Base-by-base conservation (phyloP, 257 asterid species). In the Haberlea rhodopensis region DNA sequence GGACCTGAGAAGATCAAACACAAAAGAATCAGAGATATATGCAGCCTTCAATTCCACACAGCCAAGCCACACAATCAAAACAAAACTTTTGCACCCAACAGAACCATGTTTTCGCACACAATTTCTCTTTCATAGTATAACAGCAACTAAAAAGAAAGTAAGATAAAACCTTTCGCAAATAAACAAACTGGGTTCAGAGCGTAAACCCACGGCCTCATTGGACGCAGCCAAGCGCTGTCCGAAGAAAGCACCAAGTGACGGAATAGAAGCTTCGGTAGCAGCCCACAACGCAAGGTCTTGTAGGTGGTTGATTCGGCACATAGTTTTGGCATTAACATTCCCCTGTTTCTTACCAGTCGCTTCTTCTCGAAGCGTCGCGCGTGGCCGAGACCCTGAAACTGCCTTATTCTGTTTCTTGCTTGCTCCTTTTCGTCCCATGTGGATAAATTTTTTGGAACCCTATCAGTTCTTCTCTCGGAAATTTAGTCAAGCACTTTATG, bases 151-250 rank as follows among this genome's bases (percentile, higher is more conserved):
- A n/a, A n/a, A 69, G 5, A 1, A 16, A 1, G 51, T 58, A 70
- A 63, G 51, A 69, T 31, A 0, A 24, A 24, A 92, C 98, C 96
- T 85, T 75, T 84, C 86, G 45, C 97, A 92, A 57, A 76, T 37
- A 71, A 87, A 85, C 16, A 72, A 34, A 6, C 83, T 65, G 0
- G 88, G 82, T 63, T 87, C 91, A 4, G 79, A 61, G n/a, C 84
- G 78, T 51, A 81, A 59, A 28, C 79, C 89, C 75, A 80, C 63
- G 16, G 82, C 83, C 65, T 89, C 86, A 6, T 75, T 61, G 8
- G 81, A 76, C 65, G 90, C 82, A 62, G 86, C 94, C 66, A 89
- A 69, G 20, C 85, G 86, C 63, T 80, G 74, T 11, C 97, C 91
- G 32, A 79, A 84, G 68, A 85, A 78, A 16, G 94, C 94, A 22